phyloP scores from a whole-genome alignment of 73 alveolate species.

The Paramecium tetraurelia region DNA sequence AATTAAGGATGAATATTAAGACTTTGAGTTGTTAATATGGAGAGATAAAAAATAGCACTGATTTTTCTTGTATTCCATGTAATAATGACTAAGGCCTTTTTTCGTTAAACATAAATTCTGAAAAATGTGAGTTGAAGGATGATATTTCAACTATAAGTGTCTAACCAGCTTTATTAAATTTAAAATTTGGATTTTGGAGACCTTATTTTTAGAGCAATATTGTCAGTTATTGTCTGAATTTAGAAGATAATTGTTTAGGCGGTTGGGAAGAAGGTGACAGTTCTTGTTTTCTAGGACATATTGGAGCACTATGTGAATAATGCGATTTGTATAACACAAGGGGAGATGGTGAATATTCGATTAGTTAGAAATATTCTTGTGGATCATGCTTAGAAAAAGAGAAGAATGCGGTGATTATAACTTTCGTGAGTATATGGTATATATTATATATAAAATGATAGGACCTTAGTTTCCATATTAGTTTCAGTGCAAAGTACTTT shows the following conservation, averaged over 20 bases:
- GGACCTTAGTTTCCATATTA: neutral
- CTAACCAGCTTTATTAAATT: neutral
- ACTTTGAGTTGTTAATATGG: neutral
- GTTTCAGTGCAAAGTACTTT: neutral
- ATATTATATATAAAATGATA: neutral
- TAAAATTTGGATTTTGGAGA: slow-evolving; percentile 46
- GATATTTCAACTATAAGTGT: neutral
- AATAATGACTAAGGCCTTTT: neutral
- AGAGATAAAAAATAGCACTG: neutral
- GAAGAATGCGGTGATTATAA: neutral
- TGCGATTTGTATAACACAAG: slow-evolving; percentile 16
- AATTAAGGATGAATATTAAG: neutral
- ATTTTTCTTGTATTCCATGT: neutral
- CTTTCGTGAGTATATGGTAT: slow-evolving; percentile 8
- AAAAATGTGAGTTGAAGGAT: neutral
- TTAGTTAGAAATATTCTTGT: slow-evolving; percentile 33
- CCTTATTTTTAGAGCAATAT: neutral
- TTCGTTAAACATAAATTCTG: neutral
- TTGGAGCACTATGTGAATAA: slow-evolving; percentile 49
- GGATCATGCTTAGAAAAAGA: neutral
- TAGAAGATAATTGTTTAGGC: slow-evolving; percentile 1
- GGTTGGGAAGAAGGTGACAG: slow-evolving; percentile 40
- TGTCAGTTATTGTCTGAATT: neutral
- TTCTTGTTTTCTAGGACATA: slow-evolving; percentile 14
- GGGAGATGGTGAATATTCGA: slow-evolving; percentile 18